Base-by-base conservation (phyloP, 202 grass and related monocot genomes). In the Dendrocalamus latiflorus region DNA sequence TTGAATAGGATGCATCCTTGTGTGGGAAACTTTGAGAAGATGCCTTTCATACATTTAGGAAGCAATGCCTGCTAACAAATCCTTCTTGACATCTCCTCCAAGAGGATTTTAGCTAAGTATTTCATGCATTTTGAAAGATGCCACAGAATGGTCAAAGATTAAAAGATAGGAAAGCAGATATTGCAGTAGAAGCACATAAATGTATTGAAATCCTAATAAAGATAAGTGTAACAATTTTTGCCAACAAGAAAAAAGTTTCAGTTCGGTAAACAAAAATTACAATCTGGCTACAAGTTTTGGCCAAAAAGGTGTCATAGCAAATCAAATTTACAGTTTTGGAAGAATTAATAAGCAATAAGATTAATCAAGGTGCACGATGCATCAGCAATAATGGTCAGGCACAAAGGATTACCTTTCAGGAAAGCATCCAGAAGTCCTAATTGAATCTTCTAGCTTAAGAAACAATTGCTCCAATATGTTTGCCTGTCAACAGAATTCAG, bases 391-490 rank as follows among this genome's bases (percentile, higher is more conserved):
- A 24, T 70, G 9, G 14, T 48, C 39, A 12, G 37, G 49, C 16
- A 81, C 20, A 79, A 68, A 22, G 17, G 73, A 85, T 91, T 96
- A 99, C 96, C 96, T 93, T 90, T 89, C 96, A 72, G 91, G 97
- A 84, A 96, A 99, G 91, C 80, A 91, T 63, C 93, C 93, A 53
- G 84, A 90, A 86, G 74, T 87, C 77, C 69, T 94, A 72, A 99
- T 81, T 47, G 93, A 90, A 72, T 94, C 86, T 76, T 94, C 97
- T 68, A 99, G 75, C 64, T 94, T 92, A 89, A 99, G 93, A 89
- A 99, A 99, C 71, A 99, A 91, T 33, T 92, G 45, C 79, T 99
- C 93, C 75, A 99, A 80, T 91, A 96, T 88, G 83, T 75, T 85
- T 70, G 93, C 91, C 97, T 99, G 79, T 76, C 74, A 81, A 86